These are phyloP conservation scores for Orbilia brochopaga DNA, from an alignment of 2,329 filamentous ascomycete genomes.

Conservation along the genomic window DNA sequence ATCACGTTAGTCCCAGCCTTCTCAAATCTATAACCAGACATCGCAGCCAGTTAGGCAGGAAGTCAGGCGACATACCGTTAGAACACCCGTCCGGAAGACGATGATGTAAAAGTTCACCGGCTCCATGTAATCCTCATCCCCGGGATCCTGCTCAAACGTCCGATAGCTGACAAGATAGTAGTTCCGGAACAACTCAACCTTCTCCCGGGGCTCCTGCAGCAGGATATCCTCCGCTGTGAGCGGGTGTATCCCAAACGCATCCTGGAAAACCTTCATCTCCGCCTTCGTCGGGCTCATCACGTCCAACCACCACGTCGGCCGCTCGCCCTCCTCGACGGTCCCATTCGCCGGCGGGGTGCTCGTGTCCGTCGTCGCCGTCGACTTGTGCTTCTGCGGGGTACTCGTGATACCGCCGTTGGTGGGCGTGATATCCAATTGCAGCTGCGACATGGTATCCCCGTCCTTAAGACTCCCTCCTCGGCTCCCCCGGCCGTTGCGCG, in stretches of 20 bases:
- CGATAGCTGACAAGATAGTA: constrained; percentile 99
- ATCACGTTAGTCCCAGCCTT: no score
- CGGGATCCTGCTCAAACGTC: constrained; percentile 83
- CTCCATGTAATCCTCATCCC: constrained; percentile 82
- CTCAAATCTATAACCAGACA: no score
- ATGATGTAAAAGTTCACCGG: constrained; percentile 97
- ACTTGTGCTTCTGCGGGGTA: constrained; percentile 22
- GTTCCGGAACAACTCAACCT: constrained; percentile 94
- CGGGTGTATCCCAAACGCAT: constrained; percentile 93
- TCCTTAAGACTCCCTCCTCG: neutral
- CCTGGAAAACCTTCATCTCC: constrained; percentile 85
- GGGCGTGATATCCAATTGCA: neutral
- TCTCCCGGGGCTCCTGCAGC: constrained; percentile 93
- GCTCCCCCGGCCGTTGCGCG: neutral
- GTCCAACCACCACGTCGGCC: constrained; percentile 86
- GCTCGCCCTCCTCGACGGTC: constrained; percentile 48
- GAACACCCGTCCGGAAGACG: constrained; percentile 90
- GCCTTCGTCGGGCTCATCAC: constrained; percentile 88
- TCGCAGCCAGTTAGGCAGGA: no score
- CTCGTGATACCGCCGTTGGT: neutral
- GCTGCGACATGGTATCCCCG: neutral
- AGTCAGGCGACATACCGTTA: constrained; percentile 64
- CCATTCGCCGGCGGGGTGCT: neutral
- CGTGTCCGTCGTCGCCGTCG: neutral
- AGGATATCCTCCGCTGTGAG: constrained; percentile 95